A percentile compares a stretch with the other conserved stretches of the same genome.
phyloP scores from a whole-genome alignment of 495 filamentous ascomycete species.

The Xylaria longipes region DNA sequence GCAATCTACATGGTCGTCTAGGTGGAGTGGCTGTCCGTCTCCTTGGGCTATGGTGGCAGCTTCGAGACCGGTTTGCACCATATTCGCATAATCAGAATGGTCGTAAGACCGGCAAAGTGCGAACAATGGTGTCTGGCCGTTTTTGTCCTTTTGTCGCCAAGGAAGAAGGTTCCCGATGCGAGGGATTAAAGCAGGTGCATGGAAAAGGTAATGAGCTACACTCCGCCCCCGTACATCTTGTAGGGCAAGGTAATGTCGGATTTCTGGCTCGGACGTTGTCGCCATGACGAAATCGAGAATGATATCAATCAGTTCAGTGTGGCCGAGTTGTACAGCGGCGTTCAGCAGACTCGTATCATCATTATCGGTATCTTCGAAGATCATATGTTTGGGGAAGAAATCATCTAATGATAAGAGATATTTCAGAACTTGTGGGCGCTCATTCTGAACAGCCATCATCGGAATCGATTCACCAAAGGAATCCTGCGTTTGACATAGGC shows the following conservation, averaged over 20 bases:
- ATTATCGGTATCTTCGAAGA: constrained; percentile 84
- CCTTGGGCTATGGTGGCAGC: constrained; percentile 76
- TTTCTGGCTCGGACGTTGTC: constrained; percentile 46
- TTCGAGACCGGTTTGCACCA: constrained; percentile 82
- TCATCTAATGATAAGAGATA: constrained; percentile 80
- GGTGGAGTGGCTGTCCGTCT: constrained; percentile 78
- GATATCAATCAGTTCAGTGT: constrained; percentile 73
- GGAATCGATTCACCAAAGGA: constrained; percentile 81
- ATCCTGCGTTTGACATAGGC: constrained; percentile 80
- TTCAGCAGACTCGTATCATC: constrained; percentile 90
- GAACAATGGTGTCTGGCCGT: constrained; percentile 95
- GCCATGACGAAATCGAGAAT: constrained; percentile 67
- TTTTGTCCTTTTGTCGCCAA: constrained; percentile 91
- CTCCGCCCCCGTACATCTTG: constrained; percentile 88
- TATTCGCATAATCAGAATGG: constrained; percentile 80
- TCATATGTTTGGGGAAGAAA: constrained; percentile 69
- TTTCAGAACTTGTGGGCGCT: constrained; percentile 68
- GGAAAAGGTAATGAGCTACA: constrained; percentile 95
- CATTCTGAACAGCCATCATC: constrained; percentile 95
- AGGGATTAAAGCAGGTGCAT: constrained; percentile 78
- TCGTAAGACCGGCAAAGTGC: constrained; percentile 96
- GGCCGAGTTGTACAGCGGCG: constrained; percentile 90
- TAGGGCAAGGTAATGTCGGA: constrained; percentile 70
- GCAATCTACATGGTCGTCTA: constrained; percentile 90
- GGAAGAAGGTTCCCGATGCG: constrained; percentile 78